Percentiles rank a stretch among this genome's conserved stretches.
Evolutionary conservation across 768 basidiomycete species (phyloP).

Genomic region (Rhizopogon vulgaris): DNA sequence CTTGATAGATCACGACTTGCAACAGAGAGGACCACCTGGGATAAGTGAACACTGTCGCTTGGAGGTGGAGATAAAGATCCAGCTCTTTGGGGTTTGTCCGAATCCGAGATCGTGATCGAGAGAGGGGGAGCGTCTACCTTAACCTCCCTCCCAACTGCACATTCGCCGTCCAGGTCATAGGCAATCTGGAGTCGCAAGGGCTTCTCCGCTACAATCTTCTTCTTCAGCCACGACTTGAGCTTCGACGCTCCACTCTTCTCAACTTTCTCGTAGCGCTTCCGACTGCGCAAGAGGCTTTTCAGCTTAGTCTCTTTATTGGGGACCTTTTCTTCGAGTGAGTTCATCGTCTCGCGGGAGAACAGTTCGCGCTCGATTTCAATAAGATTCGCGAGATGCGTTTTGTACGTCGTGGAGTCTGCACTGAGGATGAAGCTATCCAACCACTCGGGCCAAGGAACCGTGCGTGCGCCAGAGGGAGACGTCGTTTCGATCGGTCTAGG

Average conservation of each 20-base stretch:
- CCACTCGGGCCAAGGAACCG: constrained; percentile 35
- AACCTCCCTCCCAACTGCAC: constrained; percentile 32
- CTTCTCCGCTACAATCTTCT: constrained; percentile 43
- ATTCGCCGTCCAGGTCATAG: constrained; percentile 35
- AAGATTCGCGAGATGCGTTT: constrained; percentile 27
- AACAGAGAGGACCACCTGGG: constrained; percentile 43
- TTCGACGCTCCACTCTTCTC: constrained; percentile 38
- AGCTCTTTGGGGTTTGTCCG: constrained; percentile 10
- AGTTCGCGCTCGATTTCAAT: constrained; percentile 31
- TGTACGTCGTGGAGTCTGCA: constrained; percentile 30
- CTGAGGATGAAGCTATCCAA: constrained; percentile 31
- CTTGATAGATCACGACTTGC: constrained; percentile 51
- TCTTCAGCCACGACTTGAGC: constrained; percentile 60
- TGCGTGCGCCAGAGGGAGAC: constrained; percentile 18
- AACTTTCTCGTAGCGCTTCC: constrained; percentile 29
- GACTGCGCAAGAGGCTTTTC: constrained; percentile 37
- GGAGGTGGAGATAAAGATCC: constrained; percentile 6
- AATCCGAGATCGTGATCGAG: constrained; percentile 17
- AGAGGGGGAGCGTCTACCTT: constrained; percentile 20
- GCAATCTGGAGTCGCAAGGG: constrained; percentile 32
- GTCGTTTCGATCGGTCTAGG: constrained; percentile 13
- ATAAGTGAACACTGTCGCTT: constrained; percentile 32
- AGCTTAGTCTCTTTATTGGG: constrained; percentile 30
- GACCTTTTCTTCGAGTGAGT: constrained; percentile 18
- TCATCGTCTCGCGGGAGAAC: constrained; percentile 17